Conservation (phyloP, 164 flowering plant species). For the Aristolochia contorta region DNA sequence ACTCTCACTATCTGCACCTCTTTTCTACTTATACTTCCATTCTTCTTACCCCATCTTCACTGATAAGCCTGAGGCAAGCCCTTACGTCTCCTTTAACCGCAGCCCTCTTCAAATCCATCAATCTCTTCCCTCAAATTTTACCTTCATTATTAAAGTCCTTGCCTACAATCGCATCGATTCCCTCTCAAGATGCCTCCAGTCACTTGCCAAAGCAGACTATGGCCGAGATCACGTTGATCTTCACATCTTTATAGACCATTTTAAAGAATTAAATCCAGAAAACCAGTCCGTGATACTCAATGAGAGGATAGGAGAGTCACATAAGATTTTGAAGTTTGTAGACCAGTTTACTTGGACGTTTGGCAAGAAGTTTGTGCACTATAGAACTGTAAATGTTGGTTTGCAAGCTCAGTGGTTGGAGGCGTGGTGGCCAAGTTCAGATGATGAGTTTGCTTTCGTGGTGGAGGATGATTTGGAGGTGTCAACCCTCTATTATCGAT, state of each 20-base stretch:
- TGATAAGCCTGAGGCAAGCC: conserved; percentile 3
- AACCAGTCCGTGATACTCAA: conserved; percentile 18
- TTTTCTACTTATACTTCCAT: conserved; percentile 25
- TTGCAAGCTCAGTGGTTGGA: conserved; percentile 98
- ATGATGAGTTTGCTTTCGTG: conserved; percentile 80
- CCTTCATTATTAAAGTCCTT: conserved; percentile 68
- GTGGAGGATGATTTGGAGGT: conserved; percentile 96
- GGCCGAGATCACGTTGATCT: conserved; percentile 53
- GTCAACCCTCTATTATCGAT: conserved; percentile 68
- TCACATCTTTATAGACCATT: conserved; percentile 81
- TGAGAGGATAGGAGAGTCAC: conserved; percentile 30
- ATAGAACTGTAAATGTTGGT: conserved; percentile 71
- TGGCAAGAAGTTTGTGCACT: conserved; percentile 82
- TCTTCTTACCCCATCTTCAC: conserved; percentile 22
- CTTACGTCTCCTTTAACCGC: conserved; percentile 6
- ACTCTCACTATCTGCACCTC: conserved; percentile 24
- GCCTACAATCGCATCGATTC: conserved; percentile 69
- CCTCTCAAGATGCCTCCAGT: conserved; percentile 71
- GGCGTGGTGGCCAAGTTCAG: conserved; percentile 91
- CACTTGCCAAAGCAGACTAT: conserved; percentile 67
- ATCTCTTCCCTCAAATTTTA: conserved; percentile 26
- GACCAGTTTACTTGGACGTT: conserved; percentile 66
- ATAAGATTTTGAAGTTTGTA: conserved; percentile 48
- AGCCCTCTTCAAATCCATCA: conserved; percentile 6
- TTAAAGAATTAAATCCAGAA: conserved; percentile 11